phyloP scores from a whole-genome alignment of 768 basidiomycete species.

The Rhodocollybia butyracea region DNA sequence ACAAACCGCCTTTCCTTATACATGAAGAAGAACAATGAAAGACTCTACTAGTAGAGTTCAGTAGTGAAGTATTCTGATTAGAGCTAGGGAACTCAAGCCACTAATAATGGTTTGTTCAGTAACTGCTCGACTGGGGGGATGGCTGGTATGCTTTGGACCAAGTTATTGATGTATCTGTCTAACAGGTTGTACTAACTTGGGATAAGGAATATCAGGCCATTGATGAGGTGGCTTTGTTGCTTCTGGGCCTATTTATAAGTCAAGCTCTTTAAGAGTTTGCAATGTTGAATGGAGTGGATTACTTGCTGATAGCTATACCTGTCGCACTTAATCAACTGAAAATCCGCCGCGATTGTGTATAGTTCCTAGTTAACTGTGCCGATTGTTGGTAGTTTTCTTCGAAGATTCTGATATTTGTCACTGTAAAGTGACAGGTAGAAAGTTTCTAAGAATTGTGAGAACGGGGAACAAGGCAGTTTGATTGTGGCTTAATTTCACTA shows the following conservation, averaged over 20 bases:
- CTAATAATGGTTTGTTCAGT: neutral
- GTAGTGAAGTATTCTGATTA: neutral
- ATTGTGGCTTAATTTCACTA: neutral
- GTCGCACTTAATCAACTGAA: slow-evolving; percentile 32
- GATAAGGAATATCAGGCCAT: slow-evolving; percentile 22
- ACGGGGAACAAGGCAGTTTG: slow-evolving; percentile 5
- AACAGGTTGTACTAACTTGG: slow-evolving; percentile 31
- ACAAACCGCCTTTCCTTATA: neutral
- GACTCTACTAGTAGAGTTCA: neutral
- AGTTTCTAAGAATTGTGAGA: neutral
- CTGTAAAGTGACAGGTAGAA: slow-evolving; percentile 8
- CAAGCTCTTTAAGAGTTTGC: slow-evolving; percentile 17
- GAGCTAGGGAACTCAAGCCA: neutral
- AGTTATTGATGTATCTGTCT: slow-evolving; percentile 32
- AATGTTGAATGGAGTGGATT: slow-evolving; percentile 33
- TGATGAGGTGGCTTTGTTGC: slow-evolving; percentile 8
- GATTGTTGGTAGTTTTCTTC: slow-evolving; percentile 36
- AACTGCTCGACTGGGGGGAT: slow-evolving; percentile 12
- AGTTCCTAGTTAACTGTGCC: slow-evolving; percentile 16
- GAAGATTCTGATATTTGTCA: slow-evolving; percentile 33
- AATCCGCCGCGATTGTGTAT: slow-evolving; percentile 31
- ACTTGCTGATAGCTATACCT: slow-evolving; percentile 39
- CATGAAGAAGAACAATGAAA: neutral
- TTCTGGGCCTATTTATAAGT: slow-evolving; percentile 20
- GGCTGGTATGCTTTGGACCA: slow-evolving; percentile 31